These are phyloP conservation scores for Simplicillium sp. DNA, from an alignment of 2,329 filamentous ascomycete species.

Conservation along the genomic window DNA sequence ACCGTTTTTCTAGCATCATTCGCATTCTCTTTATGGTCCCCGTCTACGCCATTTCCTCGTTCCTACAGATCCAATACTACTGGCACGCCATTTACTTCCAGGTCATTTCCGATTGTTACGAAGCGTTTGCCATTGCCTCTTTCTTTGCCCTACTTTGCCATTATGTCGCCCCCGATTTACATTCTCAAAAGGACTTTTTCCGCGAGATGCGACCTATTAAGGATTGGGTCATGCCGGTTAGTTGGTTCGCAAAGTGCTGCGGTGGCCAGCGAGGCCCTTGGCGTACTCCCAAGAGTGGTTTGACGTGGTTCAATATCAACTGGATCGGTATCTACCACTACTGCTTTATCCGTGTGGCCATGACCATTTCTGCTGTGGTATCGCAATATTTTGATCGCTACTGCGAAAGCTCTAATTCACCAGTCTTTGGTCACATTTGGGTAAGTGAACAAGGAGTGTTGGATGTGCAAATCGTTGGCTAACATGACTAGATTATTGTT, in stretches of 20 bases:
- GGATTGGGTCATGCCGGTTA: conserved; percentile 68
- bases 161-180: conserved; percentile 68
- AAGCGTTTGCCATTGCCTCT: conserved; percentile 78
- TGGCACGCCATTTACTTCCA: conserved; percentile 72
- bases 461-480: conserved; percentile 4
- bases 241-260: conserved; percentile 60
- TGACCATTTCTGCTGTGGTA: conserved; percentile 69
- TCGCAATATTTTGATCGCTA: conserved; percentile 62
- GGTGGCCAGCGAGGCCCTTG: conserved; percentile 60
- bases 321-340: conserved; percentile 82
- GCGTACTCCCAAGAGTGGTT: conserved; percentile 66
- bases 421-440: conserved; percentile 79
- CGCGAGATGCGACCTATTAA: conserved; percentile 53
- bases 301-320: conserved; percentile 86
- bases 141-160: conserved; percentile 80
- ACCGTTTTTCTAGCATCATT: conserved; percentile 53
- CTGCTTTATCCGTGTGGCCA: conserved; percentile 69
- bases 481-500: conserved; percentile 40
- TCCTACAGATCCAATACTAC: conserved; percentile 66
- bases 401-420: conserved; percentile 69
- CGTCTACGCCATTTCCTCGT: conserved; percentile 66
- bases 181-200: conserved; percentile 77
- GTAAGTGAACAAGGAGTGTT: conserved; percentile 29
- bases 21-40: conserved; percentile 85
- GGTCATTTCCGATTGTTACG: conserved; percentile 76